Evolutionary conservation across 2,329 filamentous ascomycete species (phyloP).

Genomic region (Verticillium zaregamsianum): DNA sequence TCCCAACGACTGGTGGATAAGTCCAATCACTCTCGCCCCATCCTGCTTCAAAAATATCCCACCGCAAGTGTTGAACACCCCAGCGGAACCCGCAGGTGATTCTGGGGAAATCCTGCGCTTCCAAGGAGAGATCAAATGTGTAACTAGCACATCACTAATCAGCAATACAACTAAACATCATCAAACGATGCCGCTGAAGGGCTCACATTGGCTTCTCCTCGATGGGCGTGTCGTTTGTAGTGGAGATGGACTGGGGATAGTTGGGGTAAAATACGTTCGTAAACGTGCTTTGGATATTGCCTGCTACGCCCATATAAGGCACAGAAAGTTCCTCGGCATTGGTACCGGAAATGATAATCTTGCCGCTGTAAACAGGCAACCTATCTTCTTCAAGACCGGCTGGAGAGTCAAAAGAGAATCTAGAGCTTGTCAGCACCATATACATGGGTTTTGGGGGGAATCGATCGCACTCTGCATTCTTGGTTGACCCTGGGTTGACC

Average conservation of each 20-base stretch:
- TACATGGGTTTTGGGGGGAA: no score
- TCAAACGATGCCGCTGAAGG: no score
- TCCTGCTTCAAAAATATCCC: constrained; percentile 29
- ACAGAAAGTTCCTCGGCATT: constrained; percentile 36
- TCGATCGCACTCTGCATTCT: constrained; percentile 10
- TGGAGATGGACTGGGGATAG: constrained; percentile 3
- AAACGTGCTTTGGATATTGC: constrained; percentile 4
- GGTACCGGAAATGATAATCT: constrained; percentile 33
- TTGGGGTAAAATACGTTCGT: neutral
- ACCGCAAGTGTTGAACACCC: constrained; percentile 5
- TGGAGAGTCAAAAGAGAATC: constrained; percentile 22
- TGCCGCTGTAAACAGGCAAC: constrained; percentile 40
- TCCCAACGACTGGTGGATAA: constrained; percentile 33
- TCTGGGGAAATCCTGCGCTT: constrained; percentile 8
- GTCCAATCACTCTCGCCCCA: constrained; percentile 35
- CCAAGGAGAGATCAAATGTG: constrained; percentile 7
- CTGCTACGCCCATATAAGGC: constrained; percentile 28
- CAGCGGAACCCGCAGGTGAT: constrained; percentile 5
- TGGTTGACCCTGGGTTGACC: constrained; percentile 20
- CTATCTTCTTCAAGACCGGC: constrained; percentile 18
- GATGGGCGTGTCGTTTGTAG: neutral
- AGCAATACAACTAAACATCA: neutral
- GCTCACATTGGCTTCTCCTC: constrained; percentile 9
- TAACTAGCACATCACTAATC: neutral
- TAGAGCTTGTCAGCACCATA: neutral